Evolutionary conservation across 305 asterid species (phyloP).

Genomic region (Fraxinus xanthoxyloides): DNA sequence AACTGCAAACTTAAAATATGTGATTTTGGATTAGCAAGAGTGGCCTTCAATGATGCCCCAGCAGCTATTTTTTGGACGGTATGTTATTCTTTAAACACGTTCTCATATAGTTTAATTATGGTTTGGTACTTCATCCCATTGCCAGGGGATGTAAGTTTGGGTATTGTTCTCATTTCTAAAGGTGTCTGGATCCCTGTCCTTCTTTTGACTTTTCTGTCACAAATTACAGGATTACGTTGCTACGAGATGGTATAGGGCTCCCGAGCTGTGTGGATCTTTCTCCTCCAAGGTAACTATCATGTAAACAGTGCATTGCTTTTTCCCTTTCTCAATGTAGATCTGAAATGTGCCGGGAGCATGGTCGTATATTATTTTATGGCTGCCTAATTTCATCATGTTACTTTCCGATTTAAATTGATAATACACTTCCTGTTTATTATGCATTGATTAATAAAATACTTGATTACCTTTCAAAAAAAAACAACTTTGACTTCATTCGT

Average conservation of each 20-base stretch:
- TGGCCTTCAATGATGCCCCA: constrained; percentile 52
- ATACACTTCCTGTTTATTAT: no score
- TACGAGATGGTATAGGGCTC: constrained; percentile 57
- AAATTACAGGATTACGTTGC: constrained; percentile 51
- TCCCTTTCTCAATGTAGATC: not conserved
- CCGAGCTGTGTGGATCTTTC: constrained; percentile 56
- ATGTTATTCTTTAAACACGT: constrained; percentile 11
- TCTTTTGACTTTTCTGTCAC: not conserved
- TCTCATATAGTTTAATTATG: not conserved
- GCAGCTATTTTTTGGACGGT: constrained; percentile 60
- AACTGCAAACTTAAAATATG: constrained; percentile 56
- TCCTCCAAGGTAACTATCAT: constrained; percentile 40
- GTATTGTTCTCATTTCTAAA: not conserved
- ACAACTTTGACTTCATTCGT: not conserved
- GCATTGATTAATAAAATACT: no score
- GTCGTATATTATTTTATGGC: not conserved
- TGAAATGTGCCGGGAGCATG: not conserved
- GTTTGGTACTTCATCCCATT: not conserved
- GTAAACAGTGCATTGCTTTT: not conserved
- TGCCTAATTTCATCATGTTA: no score
- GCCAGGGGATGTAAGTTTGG: not conserved
- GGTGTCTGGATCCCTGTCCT: not conserved
- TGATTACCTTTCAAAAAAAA: no score
- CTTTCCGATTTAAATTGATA: no score
- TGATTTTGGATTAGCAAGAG: constrained; percentile 57